phyloP scores from a whole-genome alignment of 768 basidiomycete genomes.

The Leccinellum albellum region DNA sequence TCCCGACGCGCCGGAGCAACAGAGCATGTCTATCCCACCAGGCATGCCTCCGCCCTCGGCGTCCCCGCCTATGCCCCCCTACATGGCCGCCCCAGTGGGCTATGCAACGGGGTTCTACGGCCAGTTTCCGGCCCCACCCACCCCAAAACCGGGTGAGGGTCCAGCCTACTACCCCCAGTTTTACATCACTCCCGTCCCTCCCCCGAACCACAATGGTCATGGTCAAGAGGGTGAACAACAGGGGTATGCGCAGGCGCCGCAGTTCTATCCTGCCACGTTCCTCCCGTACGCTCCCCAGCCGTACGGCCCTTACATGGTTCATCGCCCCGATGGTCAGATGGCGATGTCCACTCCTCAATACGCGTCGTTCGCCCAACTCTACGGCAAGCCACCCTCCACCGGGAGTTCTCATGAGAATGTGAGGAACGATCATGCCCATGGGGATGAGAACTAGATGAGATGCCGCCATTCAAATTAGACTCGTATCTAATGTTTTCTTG shows the following conservation, averaged over 20 bases:
- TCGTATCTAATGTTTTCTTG: constrained; percentile 17
- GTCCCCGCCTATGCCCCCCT: constrained; percentile 47
- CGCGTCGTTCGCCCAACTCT: constrained; percentile 36
- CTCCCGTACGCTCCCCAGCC: constrained; percentile 45
- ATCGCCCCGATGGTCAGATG: constrained; percentile 40
- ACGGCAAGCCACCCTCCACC: constrained; percentile 38
- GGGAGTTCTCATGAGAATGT: constrained; percentile 30
- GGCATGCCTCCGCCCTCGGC: constrained; percentile 40
- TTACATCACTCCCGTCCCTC: constrained; percentile 45
- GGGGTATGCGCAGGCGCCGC: constrained; percentile 38
- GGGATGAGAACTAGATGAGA: constrained; percentile 32
- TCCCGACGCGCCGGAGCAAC: constrained; percentile 41
- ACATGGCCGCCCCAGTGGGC: constrained; percentile 47
- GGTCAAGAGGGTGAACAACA: constrained; percentile 41
- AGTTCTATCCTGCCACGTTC: constrained; percentile 47
- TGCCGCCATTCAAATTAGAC: constrained; percentile 9
- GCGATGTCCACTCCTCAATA: constrained; percentile 35
- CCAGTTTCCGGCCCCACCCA: constrained; percentile 48
- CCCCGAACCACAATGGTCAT: constrained; percentile 34
- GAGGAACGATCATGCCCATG: constrained; percentile 22
- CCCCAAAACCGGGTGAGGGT: constrained; percentile 49
- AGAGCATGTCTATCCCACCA: constrained; percentile 40
- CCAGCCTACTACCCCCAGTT: constrained; percentile 50
- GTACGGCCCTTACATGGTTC: constrained; percentile 48
- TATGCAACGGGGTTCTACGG: constrained; percentile 55